Base-by-base conservation (phyloP, 352 stramenopile genomes). In the Sclerospora graminicola region DNA sequence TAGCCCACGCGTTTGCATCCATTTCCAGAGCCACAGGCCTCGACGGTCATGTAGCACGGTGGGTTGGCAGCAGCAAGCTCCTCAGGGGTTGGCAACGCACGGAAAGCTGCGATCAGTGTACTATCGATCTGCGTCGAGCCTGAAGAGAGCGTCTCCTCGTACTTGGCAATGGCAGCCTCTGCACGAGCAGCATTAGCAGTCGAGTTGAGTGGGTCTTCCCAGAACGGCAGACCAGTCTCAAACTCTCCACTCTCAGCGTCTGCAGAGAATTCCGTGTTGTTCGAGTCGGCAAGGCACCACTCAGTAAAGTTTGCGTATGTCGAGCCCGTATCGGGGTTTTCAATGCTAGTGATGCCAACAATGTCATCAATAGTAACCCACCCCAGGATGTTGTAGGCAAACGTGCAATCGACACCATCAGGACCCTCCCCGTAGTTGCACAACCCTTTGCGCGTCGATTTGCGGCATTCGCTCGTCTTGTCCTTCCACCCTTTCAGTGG, bases 351-450 rank as follows among this genome's bases (percentile, higher is more conserved):
- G 54, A 89, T 87, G 4, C 77, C 77, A 1, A 89, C 77, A 19
- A 89, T 48, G 34, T 89, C 77, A 32, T 89, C 77, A 38, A 89
- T 82, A 10, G 77, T 54, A 11, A 89, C 68, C 71, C 70, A 87
- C 16, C 78, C 78, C 0, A 90, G 27, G 27, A 90, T 71, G 41
- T 79, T 80, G 66, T 90, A 90, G 11, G 72, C 57, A 29, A 75
- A 90, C 9, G 74, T 90, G 41, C 78, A 90, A 13, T 76, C 63
- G 0, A 90, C 62, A 9, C 78, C 75, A 32, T 88, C 63, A 0
- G 78, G 78, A 3, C 62, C 60, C n/a, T 67, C 28, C 14, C 75
- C 75, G 15, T 73, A 66, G 19, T 51, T 34, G 42, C 78, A 87
- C 37, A 89, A 57, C 2, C 78, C 74, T 57, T 82, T 78, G 53